Percentiles rank a stretch among this genome's conserved stretches.
Conservation (phyloP, 306 rosid species). For the Oxytropis ochrocephala region DNA sequence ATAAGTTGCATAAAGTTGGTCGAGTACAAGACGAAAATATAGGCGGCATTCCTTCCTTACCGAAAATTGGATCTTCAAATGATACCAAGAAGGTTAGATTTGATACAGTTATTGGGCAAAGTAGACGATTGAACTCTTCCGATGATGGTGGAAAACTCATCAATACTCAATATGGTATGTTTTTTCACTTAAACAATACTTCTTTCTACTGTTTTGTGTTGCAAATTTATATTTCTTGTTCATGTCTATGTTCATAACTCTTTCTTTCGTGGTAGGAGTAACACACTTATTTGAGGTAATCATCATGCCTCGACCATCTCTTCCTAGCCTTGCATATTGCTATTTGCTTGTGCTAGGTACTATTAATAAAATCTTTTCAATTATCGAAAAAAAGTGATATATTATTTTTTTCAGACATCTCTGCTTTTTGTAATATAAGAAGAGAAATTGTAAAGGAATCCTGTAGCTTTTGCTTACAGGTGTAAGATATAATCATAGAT, state of each 20-base stretch:
- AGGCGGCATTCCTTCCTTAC: slow-evolving; percentile 40
- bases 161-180: slow-evolving; percentile 31
- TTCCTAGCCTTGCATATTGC: no score
- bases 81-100: slow-evolving; percentile 29
- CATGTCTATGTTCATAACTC: neutral
- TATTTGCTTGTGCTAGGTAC: no score
- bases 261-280: neutral
- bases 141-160: slow-evolving; percentile 24
- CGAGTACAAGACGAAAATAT: slow-evolving; percentile 29
- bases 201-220: neutral
- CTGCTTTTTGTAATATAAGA: neutral
- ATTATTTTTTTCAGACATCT: neutral
- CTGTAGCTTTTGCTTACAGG: neutral
- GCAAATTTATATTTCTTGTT: neutral
- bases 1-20: slow-evolving; percentile 25
- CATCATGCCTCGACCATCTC: no score
- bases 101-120: slow-evolving; percentile 28
- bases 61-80: slow-evolving; percentile 25
- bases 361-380: no score
- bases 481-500: neutral
- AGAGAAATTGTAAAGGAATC: neutral
- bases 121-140: slow-evolving; percentile 34
- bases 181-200: slow-evolving; percentile 1
- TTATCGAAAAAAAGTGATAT: no score
- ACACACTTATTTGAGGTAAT: slow-evolving; percentile 10